phyloP scores from a whole-genome alignment of 1,284 basidiomycete genomes.

The Ganoderma resinaceum region DNA sequence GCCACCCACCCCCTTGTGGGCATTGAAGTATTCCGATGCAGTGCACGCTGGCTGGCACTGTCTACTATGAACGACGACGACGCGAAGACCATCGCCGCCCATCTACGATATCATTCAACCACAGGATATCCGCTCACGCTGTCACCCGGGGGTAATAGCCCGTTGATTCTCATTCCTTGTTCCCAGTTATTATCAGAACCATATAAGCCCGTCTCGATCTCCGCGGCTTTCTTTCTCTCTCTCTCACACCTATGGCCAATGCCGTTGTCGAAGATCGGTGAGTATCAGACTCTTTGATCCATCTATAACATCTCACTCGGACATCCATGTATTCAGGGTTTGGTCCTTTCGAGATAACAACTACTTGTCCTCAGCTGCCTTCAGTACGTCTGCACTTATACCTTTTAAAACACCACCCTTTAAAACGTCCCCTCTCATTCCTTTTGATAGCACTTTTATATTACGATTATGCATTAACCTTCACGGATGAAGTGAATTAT shows the following conservation, averaged over 20 bases:
- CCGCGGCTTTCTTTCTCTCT: neutral
- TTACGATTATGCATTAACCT: slow-evolving; percentile 32
- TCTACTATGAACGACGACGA: neutral
- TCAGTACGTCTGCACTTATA: neutral
- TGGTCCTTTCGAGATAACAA: neutral
- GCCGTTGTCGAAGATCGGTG: neutral
- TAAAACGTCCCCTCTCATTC: neutral
- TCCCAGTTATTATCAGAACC: neutral
- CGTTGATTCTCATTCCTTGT: neutral
- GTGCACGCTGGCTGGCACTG: neutral
- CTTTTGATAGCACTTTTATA: slow-evolving; percentile 27
- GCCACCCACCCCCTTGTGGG: too few relatives aligned
- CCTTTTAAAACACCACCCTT: too few relatives aligned
- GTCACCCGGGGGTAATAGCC: neutral
- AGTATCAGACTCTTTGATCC: neutral
- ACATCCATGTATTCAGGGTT: neutral
- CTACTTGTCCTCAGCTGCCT: neutral
- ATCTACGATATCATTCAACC: neutral
- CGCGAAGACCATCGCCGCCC: neutral
- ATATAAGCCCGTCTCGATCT: neutral
- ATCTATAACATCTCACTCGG: neutral
- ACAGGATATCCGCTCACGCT: neutral
- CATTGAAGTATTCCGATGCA: too few relatives aligned
- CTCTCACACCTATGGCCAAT: neutral
- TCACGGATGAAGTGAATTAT: slow-evolving; percentile 26